These are phyloP conservation scores for Cerioporus squamosus DNA, from an alignment of 1,284 basidiomycete species.

Conservation along the genomic window DNA sequence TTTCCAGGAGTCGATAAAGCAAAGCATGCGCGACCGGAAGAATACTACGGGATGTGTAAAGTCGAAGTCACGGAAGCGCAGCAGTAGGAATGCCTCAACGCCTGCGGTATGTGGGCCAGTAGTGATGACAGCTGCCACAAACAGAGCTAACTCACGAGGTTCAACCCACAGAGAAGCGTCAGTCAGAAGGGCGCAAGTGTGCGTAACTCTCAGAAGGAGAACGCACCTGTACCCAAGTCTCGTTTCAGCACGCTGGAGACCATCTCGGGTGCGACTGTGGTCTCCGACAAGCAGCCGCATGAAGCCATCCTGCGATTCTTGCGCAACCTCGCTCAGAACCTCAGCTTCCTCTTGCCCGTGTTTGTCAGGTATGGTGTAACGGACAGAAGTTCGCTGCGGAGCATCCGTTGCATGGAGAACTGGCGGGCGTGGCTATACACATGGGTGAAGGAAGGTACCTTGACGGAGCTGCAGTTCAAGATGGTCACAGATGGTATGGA, in stretches of 20 bases:
- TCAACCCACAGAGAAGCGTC: too few species aligned
- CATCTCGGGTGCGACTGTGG: not conserved
- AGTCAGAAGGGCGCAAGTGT: too few species aligned
- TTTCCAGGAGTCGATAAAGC: too few species aligned
- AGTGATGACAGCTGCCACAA: too few species aligned
- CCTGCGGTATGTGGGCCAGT: too few species aligned
- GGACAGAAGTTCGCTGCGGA: constrained; percentile 3
- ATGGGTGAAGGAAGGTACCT: constrained; percentile 15
- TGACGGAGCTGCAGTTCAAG: constrained; percentile 20
- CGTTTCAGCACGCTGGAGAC: not conserved
- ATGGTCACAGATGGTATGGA: constrained; percentile 14
- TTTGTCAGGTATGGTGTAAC: constrained; percentile 8
- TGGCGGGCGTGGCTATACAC: constrained; percentile 16
- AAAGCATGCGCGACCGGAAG: too few species aligned
- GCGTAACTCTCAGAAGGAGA: too few species aligned
- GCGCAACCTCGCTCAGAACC: constrained; percentile 9
- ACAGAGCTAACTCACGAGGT: too few species aligned
- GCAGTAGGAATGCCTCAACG: too few species aligned
- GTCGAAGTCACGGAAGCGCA: too few species aligned
- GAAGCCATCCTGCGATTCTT: not conserved
- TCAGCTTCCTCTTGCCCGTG: constrained; percentile 5
- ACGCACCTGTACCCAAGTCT: too few species aligned
- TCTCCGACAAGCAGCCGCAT: not conserved
- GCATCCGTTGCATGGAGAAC: constrained; percentile 4
- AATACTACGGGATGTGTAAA: too few species aligned